Conservation (phyloP, 2,329 filamentous ascomycete genomes). For the Pyrenochaeta sp. region DNA sequence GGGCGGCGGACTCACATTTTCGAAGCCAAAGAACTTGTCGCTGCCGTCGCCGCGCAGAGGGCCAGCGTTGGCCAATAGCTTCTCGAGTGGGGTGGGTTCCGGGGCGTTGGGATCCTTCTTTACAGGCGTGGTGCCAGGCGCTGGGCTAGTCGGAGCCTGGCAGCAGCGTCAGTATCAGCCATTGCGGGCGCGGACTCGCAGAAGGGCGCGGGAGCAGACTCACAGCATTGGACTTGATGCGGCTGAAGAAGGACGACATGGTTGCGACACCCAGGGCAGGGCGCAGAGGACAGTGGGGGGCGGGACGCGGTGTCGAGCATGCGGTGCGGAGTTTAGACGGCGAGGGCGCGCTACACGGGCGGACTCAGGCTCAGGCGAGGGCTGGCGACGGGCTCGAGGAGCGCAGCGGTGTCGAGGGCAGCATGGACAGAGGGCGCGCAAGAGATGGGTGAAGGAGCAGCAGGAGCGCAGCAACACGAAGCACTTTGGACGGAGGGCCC, state of each 20-base stretch:
- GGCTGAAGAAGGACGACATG: conserved; percentile 64
- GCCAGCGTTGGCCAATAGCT: conserved; percentile 85
- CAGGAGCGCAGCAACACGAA: too few relatives aligned
- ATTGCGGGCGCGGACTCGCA: conserved; percentile 27
- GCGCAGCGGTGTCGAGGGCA: conserved; percentile 4
- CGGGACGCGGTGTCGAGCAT: conserved; percentile 15
- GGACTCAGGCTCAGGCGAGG: conserved; percentile 13
- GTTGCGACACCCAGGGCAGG: conserved; percentile 17
- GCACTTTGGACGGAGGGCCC: conserved; percentile 8
- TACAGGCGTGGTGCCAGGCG: conserved; percentile 54
- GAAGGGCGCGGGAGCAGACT: conserved; percentile 33
- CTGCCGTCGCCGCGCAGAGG: conserved; percentile 85
- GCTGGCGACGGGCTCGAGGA: conserved; percentile 13
- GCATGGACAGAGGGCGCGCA: conserved; percentile 17
- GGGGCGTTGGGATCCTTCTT: conserved; percentile 68
- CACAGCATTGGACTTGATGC: conserved; percentile 59
- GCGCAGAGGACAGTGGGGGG: conserved; percentile 21
- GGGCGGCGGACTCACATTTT: conserved; percentile 77
- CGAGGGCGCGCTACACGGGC: conserved; percentile 10
- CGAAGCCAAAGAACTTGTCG: conserved; percentile 97
- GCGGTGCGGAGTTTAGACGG: conserved; percentile 20
- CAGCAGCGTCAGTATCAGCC: conserved; percentile 24
- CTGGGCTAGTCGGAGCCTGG: conserved; percentile 59
- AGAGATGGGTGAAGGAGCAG: conserved; percentile 2
- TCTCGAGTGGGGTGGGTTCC: conserved; percentile 67